Evolutionary conservation across 73 alveolate species (phyloP).

Genomic region (Blepharisma stoltei): DNA sequence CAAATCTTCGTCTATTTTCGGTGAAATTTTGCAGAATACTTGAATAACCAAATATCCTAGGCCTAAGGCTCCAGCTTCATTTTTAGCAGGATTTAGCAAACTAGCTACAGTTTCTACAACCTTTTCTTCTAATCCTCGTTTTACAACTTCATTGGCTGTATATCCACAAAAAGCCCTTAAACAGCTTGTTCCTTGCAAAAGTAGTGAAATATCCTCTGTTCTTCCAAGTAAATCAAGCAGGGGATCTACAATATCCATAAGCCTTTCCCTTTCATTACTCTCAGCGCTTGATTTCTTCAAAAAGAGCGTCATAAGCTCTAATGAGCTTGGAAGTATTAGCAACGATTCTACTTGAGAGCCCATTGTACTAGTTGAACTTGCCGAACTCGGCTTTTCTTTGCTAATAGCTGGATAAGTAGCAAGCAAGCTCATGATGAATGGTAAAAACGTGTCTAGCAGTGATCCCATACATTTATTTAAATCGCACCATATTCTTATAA

Average conservation of each 20-base stretch:
- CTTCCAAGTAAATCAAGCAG: constrained; percentile 42
- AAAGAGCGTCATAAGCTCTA: constrained; percentile 45
- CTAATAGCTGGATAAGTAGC: background rate
- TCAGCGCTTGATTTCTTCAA: constrained; percentile 49
- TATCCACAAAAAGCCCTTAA: constrained; percentile 69
- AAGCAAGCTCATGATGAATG: background rate
- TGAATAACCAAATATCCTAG: constrained; percentile 81
- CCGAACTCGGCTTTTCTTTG: constrained; percentile 18
- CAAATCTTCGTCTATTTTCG: constrained; percentile 75
- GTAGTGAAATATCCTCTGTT: constrained; percentile 50
- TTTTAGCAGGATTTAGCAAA: constrained; percentile 64
- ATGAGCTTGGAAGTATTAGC: constrained; percentile 38
- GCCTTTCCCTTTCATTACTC: constrained; percentile 18
- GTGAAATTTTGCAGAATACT: constrained; percentile 65
- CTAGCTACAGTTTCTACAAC: constrained; percentile 68
- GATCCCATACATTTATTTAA: constrained; percentile 56
- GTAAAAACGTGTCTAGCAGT: constrained; percentile 19
- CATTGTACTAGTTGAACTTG: constrained; percentile 55
- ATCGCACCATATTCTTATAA: constrained; percentile 81
- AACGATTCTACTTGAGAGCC: constrained; percentile 60
- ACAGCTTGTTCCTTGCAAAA: constrained; percentile 63
- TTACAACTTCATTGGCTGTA: constrained; percentile 62
- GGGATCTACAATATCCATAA: constrained; percentile 43
- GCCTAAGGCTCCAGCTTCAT: constrained; percentile 75
- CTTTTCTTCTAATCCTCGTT: constrained; percentile 43